These are phyloP conservation scores for Tilletia caries DNA, from an alignment of 1,284 basidiomycete genomes.

Conservation along the genomic window DNA sequence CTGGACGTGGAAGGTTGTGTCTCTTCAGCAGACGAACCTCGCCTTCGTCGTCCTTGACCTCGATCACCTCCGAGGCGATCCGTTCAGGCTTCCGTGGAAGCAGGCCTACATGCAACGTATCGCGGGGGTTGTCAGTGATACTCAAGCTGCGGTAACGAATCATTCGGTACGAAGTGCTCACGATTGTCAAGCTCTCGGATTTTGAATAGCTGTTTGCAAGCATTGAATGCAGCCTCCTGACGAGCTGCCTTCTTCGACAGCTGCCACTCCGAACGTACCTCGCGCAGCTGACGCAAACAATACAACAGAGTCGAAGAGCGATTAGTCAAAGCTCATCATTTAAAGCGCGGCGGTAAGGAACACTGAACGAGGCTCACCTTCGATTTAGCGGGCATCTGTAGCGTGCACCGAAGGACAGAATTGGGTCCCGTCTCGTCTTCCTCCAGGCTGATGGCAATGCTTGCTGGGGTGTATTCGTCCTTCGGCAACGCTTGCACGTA, in stretches of 20 bases:
- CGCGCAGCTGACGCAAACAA: slow-evolving; percentile 17
- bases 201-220: slow-evolving; percentile 25
- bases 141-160: too few relatives aligned
- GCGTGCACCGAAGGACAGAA: neutral
- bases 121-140: too few relatives aligned
- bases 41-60: neutral
- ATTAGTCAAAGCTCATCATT: neutral
- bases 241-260: slow-evolving; percentile 30
- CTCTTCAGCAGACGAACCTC: slow-evolving; percentile 5
- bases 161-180: neutral
- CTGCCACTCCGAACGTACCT: slow-evolving; percentile 21
- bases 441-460: neutral
- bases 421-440: neutral
- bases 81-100: slow-evolving; percentile 13
- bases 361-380: slow-evolving; percentile 23
- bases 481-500: slow-evolving; percentile 10
- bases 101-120: slow-evolving; percentile 24
- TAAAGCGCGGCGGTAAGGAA: slow-evolving; percentile 12
- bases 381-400: slow-evolving; percentile 9
- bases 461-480: neutral
- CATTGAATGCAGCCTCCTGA: slow-evolving; percentile 30
- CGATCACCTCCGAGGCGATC: neutral
- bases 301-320: neutral
- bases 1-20: neutral
- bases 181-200: slow-evolving; percentile 32